These are phyloP conservation scores for Nicotiana benthamiana DNA, from an alignment of 257 asterid species.

Conservation along the genomic window DNA sequence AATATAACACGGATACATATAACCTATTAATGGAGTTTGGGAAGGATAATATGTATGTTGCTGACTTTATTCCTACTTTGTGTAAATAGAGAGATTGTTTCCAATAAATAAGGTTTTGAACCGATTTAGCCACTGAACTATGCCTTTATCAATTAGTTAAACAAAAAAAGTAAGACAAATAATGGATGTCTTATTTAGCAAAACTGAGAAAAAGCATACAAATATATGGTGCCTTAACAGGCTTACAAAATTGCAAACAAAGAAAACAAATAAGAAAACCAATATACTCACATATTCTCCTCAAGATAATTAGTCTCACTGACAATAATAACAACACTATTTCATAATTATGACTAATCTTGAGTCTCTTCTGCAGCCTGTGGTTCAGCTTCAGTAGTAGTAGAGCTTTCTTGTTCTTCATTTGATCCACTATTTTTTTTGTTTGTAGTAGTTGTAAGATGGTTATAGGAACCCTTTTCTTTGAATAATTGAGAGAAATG, in stretches of 20 bases:
- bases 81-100: too few species aligned
- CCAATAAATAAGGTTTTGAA: too few species aligned
- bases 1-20: too few species aligned
- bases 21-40: too few species aligned
- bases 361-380: not conserved
- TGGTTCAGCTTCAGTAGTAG: not conserved
- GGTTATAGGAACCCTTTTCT: slow-evolving; percentile 67
- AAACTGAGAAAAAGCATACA: not conserved
- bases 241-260: not conserved
- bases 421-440: slow-evolving; percentile 20
- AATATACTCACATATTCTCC: not conserved
- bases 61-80: too few species aligned
- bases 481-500: slow-evolving; percentile 72
- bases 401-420: not conserved
- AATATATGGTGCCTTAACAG: not conserved
- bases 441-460: slow-evolving; percentile 46
- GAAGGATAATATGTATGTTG: too few species aligned
- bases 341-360: not conserved
- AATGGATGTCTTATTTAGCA: not conserved
- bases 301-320: not conserved
- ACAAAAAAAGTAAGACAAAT: not conserved
- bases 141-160: too few species aligned
- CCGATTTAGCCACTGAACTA: too few species aligned
- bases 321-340: not conserved
- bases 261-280: not conserved